A percentile compares a stretch with the other conserved stretches of the same genome.
Evolutionary conservation across 2,329 filamentous ascomycete genomes (phyloP).

Genomic region (Nemania abortiva): DNA sequence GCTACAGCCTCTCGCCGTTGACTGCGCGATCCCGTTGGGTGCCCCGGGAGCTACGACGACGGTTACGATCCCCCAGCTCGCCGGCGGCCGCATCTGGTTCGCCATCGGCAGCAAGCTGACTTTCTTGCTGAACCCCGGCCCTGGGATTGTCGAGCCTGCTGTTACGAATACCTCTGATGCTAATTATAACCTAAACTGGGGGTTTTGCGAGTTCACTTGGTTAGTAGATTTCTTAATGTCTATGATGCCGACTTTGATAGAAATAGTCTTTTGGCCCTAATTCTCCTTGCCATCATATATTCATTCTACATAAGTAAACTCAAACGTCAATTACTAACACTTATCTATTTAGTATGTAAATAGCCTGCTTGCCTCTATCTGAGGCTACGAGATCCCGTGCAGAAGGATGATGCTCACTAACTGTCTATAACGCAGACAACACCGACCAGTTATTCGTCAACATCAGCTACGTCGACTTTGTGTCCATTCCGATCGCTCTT

Average conservation of each 20-base stretch:
- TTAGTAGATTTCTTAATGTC: slow-evolving; percentile 15
- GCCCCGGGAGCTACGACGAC: slow-evolving; percentile 68
- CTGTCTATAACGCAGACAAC: slow-evolving; percentile 65
- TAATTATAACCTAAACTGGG: slow-evolving; percentile 73
- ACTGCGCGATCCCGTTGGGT: slow-evolving; percentile 75
- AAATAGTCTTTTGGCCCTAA: neutral
- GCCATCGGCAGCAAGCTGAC: slow-evolving; percentile 69
- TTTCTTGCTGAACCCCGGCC: slow-evolving; percentile 78
- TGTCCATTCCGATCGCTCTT: slow-evolving; percentile 72
- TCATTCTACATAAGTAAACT: neutral
- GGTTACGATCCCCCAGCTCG: slow-evolving; percentile 76
- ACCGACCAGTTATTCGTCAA: slow-evolving; percentile 72
- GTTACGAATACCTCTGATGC: slow-evolving; percentile 74
- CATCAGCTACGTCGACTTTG: slow-evolving; percentile 82
- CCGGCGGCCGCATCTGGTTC: slow-evolving; percentile 80
- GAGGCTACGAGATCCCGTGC: no score
- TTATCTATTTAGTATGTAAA: slow-evolving; percentile 30
- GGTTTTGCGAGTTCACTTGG: slow-evolving; percentile 67
- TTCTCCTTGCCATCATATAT: neutral
- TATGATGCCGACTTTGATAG: neutral
- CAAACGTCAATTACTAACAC: slow-evolving; percentile 12
- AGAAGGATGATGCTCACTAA: slow-evolving; percentile 14
- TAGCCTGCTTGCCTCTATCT: neutral
- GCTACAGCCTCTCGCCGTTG: slow-evolving; percentile 63
- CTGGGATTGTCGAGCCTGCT: slow-evolving; percentile 80